Evolutionary conservation across 2,329 filamentous ascomycete species (phyloP).

Genomic region (Blastomyces emzantsi): DNA sequence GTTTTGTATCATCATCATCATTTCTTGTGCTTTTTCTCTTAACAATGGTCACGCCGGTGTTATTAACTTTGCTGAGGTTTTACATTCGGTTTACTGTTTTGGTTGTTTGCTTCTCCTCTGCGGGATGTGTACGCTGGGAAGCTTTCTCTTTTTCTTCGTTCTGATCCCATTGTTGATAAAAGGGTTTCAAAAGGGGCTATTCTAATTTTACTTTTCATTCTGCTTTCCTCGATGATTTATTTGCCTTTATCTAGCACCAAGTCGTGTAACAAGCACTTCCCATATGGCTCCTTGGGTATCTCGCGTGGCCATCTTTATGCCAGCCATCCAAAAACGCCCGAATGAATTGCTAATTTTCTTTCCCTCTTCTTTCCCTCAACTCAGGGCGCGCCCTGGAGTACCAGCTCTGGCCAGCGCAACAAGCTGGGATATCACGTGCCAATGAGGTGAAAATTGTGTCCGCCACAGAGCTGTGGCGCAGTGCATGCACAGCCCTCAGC

Average conservation of each 20-base stretch:
- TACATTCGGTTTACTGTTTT: background rate
- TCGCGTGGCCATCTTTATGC: background rate
- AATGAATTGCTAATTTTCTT: background rate
- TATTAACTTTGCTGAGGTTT: background rate
- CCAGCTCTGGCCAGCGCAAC: background rate
- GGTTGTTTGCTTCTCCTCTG: background rate
- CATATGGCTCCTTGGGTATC: background rate
- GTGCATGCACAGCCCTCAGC: background rate
- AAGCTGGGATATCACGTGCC: background rate
- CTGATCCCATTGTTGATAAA: background rate
- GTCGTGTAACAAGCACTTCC: background rate
- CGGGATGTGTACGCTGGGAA: background rate
- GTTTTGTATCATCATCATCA: background rate
- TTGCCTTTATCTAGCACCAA: background rate
- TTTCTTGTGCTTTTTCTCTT: background rate
- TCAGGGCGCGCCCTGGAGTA: background rate
- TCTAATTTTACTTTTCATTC: background rate
- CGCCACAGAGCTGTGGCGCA: constrained; percentile 1
- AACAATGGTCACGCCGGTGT: background rate
- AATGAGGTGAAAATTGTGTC: background rate
- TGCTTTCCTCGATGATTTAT: background rate
- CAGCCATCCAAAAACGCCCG: background rate
- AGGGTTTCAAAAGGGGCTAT: background rate
- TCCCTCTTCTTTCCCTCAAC: background rate
- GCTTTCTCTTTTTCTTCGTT: background rate